Evolutionary conservation across 495 filamentous ascomycete species (phyloP).

Genomic region (Neurospora sp.): DNA sequence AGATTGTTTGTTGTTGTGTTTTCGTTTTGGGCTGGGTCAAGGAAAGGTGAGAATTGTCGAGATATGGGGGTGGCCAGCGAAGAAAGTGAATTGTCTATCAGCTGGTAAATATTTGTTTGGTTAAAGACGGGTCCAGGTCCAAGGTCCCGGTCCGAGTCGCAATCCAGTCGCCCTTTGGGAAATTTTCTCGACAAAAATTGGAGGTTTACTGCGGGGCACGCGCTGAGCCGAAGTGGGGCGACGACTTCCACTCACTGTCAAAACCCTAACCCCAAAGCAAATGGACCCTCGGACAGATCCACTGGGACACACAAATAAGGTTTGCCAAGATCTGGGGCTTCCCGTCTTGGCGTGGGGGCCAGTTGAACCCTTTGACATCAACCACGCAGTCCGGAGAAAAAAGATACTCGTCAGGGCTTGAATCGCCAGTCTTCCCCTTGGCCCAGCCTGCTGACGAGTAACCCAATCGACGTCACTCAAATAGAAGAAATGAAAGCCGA

Average conservation of each 20-base stretch:
- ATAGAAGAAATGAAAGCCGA: not conserved
- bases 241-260: not conserved
- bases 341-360: not conserved
- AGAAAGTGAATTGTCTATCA: not conserved
- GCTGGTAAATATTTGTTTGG: not conserved
- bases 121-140: not conserved
- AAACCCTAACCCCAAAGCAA: not conserved
- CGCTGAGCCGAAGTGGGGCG: not conserved
- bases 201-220: not conserved
- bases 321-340: not conserved
- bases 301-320: not conserved
- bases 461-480: not conserved
- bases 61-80: not conserved
- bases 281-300: not conserved
- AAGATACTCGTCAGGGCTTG: not conserved
- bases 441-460: not conserved
- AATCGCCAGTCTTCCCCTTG: not conserved
- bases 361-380: not conserved
- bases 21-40: not conserved
- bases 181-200: not conserved
- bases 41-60: not conserved
- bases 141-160: not conserved
- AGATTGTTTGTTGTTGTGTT: not conserved
- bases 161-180: not conserved
- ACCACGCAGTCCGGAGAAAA: not conserved